Base-by-base conservation (phyloP, 768 basidiomycete species). In the Phlebiopsis gigantea region DNA sequence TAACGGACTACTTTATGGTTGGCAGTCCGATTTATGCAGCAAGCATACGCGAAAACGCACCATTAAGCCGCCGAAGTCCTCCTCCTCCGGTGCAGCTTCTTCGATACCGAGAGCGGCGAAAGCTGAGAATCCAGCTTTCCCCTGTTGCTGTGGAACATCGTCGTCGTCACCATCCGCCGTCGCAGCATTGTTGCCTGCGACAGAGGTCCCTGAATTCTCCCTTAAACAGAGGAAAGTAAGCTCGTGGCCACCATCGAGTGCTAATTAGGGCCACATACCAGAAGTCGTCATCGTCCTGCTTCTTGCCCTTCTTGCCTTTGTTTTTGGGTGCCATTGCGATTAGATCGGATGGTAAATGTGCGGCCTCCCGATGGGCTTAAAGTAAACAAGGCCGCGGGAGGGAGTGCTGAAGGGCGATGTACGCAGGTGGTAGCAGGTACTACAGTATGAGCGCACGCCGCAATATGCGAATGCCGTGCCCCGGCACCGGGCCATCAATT, bases 221-320 rank as follows among this genome's bases (percentile, higher is more conserved):
- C 85, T 88, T 63, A 46, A 59, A 9, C 12, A 9, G 12, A 9
- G 17, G 34, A 39, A n/a, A 39, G 52, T 60, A 53, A 46, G 28
- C 30, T 26, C 44, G 28, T 9, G 39, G 19, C 26, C 28, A 43
- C 24, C 6, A 12, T 34, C 29, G 48, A 9, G 45, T 39, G 34
- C 24, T 22, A 55, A 45, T 41, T 49, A 24, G 30, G 12, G 29
- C 28, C n/a, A 65, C 75, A 30, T 48, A 91, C 93, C 93, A 96
- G 73, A 80, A 89, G 39, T 81, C 85, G 64, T 92, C 90, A 61
- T 95, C 92, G 63, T 87, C 84, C 44, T 76, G 77, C 64, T 84
- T 87, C 75, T 93, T 93, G 28, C 79, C 83, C 66, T 93, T 95
- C 77, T 95, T 96, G 61, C 87, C 93, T 68, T 92, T 92, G 68